Percentiles rank a stretch among this genome's conserved stretches.
Conservation (phyloP, 306 rosid species). For the Cucurbita pepo region DNA sequence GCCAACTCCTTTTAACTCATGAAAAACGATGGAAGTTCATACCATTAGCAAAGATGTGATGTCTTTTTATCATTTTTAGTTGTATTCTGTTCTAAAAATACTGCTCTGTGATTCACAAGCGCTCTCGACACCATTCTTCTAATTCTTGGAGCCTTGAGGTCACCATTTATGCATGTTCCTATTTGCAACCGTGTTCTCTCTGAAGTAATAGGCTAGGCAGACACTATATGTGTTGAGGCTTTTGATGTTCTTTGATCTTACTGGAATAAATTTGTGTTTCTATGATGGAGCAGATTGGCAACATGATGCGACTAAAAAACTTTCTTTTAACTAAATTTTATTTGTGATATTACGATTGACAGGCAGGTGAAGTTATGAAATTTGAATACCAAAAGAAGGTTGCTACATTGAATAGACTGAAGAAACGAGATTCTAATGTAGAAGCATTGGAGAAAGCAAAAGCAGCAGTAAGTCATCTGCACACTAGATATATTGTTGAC, state of each 20-base stretch:
- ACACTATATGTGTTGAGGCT: neutral
- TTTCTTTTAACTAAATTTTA: neutral
- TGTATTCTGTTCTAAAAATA: neutral
- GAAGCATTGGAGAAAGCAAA: slow-evolving; percentile 87
- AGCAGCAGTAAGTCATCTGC: slow-evolving; percentile 88
- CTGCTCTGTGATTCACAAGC: neutral
- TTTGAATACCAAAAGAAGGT: slow-evolving; percentile 82
- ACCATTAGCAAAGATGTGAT: neutral
- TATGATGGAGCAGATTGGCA: neutral
- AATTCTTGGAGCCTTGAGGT: neutral
- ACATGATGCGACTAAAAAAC: neutral
- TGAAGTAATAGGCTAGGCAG: neutral
- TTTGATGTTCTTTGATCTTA: neutral
- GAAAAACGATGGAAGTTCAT: neutral
- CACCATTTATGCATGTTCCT: neutral
- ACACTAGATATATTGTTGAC: slow-evolving; percentile 91
- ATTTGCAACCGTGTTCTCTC: neutral
- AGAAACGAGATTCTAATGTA: slow-evolving; percentile 51
- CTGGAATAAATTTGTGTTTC: neutral
- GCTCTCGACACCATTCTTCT: neutral
- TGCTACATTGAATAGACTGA: slow-evolving; percentile 50
- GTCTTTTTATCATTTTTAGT: neutral
- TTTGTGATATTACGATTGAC: slow-evolving; percentile 4
- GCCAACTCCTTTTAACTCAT: neutral
- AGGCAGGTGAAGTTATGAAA: slow-evolving; percentile 94